Evolutionary conservation across 1,139 yeast species (phyloP).

Genomic region (Groenewaldozyma sp.): DNA sequence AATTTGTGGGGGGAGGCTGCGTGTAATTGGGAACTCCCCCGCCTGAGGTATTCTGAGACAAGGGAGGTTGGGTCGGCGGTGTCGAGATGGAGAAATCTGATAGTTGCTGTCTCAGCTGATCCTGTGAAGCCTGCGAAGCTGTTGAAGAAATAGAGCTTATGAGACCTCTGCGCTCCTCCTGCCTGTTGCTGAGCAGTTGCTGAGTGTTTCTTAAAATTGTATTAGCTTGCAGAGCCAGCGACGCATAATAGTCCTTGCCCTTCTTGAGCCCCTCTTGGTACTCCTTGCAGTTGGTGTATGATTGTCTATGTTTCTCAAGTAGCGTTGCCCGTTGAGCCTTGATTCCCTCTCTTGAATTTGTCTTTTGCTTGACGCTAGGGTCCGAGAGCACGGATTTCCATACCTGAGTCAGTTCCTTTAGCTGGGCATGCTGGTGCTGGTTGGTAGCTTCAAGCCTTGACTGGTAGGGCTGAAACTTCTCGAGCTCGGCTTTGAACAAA

Average conservation of each 20-base stretch:
- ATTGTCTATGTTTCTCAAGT: constrained; percentile 41
- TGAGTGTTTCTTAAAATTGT: constrained; percentile 33
- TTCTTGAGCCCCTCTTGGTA: constrained; percentile 50
- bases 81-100: constrained; percentile 18
- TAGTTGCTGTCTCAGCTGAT: constrained; percentile 20
- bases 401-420: constrained; percentile 46
- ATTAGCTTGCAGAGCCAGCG: constrained; percentile 40
- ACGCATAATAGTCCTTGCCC: constrained; percentile 56
- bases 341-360: constrained; percentile 31
- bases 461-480: constrained; percentile 65
- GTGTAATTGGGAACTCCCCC: no score
- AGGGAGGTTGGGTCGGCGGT: constrained; percentile 8
- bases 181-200: constrained; percentile 30
- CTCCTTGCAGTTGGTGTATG: constrained; percentile 46
- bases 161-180: constrained; percentile 26
- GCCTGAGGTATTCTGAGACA: constrained; percentile 10
- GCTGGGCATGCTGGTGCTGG: constrained; percentile 49
- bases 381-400: constrained; percentile 50
- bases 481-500: constrained; percentile 64
- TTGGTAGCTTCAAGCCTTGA: constrained; percentile 60
- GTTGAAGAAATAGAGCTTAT: constrained; percentile 11
- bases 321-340: constrained; percentile 33
- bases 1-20: constrained; percentile 1
- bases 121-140: constrained; percentile 15
- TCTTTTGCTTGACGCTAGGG: constrained; percentile 31